Percentiles rank a stretch among this genome's conserved stretches.
Evolutionary conservation across 2,329 filamentous ascomycete genomes (phyloP).

Genomic region (Xylaria sp.): DNA sequence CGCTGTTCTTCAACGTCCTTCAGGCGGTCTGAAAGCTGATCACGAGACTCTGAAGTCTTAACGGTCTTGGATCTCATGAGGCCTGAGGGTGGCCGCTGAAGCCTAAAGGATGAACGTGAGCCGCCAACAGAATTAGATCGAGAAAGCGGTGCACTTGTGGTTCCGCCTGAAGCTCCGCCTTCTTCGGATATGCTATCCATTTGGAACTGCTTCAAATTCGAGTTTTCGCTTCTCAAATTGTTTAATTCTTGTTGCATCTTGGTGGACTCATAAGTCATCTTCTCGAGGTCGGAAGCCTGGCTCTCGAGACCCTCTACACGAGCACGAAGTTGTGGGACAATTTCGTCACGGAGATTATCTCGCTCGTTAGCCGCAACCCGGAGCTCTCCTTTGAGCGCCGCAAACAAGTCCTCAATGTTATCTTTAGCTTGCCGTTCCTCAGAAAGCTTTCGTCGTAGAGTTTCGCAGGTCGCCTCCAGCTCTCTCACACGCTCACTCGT

Average conservation of each 20-base stretch:
- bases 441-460: slow-evolving; percentile 80
- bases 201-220: slow-evolving; percentile 58
- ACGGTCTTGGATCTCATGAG: slow-evolving; percentile 71
- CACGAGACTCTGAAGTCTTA: slow-evolving; percentile 70
- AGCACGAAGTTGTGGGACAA: slow-evolving; percentile 81
- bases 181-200: slow-evolving; percentile 53
- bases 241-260: slow-evolving; percentile 90
- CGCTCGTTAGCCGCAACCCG: slow-evolving; percentile 86
- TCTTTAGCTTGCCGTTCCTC: slow-evolving; percentile 90
- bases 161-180: slow-evolving; percentile 44
- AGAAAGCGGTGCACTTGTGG: slow-evolving; percentile 54
- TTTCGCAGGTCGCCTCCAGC: slow-evolving; percentile 82
- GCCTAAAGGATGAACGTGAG: slow-evolving; percentile 61
- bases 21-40: slow-evolving; percentile 79
- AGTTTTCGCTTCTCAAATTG: slow-evolving; percentile 74
- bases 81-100: slow-evolving; percentile 54
- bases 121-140: slow-evolving; percentile 55
- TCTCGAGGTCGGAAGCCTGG: slow-evolving; percentile 77
- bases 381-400: slow-evolving; percentile 84
- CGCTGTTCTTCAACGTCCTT: slow-evolving; percentile 95
- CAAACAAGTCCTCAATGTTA: slow-evolving; percentile 92
- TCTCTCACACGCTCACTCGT: slow-evolving; percentile 75
- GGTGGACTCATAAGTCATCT: slow-evolving; percentile 80
- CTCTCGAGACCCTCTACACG: slow-evolving; percentile 82
- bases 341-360: slow-evolving; percentile 89